Evolutionary conservation across 495 filamentous ascomycete species (phyloP).

Genomic region (Podospora tetraspora): DNA sequence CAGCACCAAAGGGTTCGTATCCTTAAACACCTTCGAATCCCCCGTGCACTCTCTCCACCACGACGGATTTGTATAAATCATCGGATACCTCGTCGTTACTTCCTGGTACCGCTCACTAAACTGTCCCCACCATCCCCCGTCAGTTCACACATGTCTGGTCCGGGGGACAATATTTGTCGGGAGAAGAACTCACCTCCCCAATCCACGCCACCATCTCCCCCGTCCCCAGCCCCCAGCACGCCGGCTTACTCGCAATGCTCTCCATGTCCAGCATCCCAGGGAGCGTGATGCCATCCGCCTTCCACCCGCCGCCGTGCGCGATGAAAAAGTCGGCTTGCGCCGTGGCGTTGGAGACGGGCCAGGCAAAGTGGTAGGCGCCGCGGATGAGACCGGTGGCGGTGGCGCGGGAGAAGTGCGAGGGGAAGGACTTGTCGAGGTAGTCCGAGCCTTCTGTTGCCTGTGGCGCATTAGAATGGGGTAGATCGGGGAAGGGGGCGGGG

Average conservation of each 20-base stretch:
- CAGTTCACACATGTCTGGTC: too few relatives aligned
- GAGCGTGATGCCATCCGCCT: constrained; percentile 54
- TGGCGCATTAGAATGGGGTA: background rate
- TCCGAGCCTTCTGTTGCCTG: constrained; percentile 58
- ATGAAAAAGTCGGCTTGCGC: constrained; percentile 56
- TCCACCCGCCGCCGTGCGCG: constrained; percentile 59
- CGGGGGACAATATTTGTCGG: too few relatives aligned
- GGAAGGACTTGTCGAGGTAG: constrained; percentile 50
- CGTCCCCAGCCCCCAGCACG: constrained; percentile 50
- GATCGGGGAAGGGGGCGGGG: background rate
- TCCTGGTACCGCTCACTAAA: constrained; percentile 54
- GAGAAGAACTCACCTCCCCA: constrained; percentile 1
- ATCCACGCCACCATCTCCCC: constrained; percentile 58
- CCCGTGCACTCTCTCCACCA: constrained; percentile 63
- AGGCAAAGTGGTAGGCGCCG: constrained; percentile 62
- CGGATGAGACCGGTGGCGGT: constrained; percentile 54
- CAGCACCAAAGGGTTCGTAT: constrained; percentile 52
- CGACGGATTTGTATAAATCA: constrained; percentile 56
- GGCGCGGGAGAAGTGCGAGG: constrained; percentile 50
- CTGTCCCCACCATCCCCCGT: constrained; percentile 39
- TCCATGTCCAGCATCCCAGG: constrained; percentile 67
- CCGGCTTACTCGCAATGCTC: constrained; percentile 40
- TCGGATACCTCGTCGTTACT: constrained; percentile 49
- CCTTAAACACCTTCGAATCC: constrained; percentile 46
- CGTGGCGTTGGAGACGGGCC: constrained; percentile 47